Evolutionary conservation across 2,329 filamentous ascomycete species (phyloP), one percentile per base, ranked within the genome.

Genomic region (Aureobasidium zeae): DNA sequence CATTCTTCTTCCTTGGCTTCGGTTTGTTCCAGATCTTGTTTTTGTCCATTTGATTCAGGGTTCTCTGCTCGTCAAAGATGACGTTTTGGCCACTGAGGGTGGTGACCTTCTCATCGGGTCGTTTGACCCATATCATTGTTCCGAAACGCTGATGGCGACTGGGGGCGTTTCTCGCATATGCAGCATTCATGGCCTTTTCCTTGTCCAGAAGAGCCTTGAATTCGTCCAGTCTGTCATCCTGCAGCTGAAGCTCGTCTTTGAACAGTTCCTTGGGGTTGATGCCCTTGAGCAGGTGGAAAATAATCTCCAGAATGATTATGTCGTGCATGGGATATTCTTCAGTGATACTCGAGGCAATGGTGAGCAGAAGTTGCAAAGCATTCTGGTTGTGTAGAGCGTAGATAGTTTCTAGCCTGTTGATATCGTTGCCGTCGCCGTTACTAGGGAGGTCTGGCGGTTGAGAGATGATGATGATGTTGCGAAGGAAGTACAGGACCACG

Each of bases 81-180:
- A 84, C 84, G 53, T 87, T 82, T 58, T 96, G 89, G 1, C 91
- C 91, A 0, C 87, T 88, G 2, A 98, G 74, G 0, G 88, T 87
- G 0, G 85, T 83, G 54, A 91, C 76, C 56, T 88, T 88, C 38
- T 83, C 79, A 53, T 88, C 83, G 36, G 87, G 83, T 45, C 88
- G 73, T 65, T 94, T 86, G 26, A 98, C 78, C 88, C 89, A 96
- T 24, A 95, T 79, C 85, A 96, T 96, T 9, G 88, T 94, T 2
- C 91, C 91, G 56, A 96, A 98, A 24, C 91, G 77, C 53, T 88
- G 94, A 62, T 98, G 91, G 35, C 91, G 73, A 3, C 86, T 88
- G 0, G 88, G 85, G 2, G 83, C 84, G 57, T 80, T 80, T 53
- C 79, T 81, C 43, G 82, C 81, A 54, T 87, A 82, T 36, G 81